phyloP scores from a whole-genome alignment of 208 protist species.

The Crithidia expoeki region DNA sequence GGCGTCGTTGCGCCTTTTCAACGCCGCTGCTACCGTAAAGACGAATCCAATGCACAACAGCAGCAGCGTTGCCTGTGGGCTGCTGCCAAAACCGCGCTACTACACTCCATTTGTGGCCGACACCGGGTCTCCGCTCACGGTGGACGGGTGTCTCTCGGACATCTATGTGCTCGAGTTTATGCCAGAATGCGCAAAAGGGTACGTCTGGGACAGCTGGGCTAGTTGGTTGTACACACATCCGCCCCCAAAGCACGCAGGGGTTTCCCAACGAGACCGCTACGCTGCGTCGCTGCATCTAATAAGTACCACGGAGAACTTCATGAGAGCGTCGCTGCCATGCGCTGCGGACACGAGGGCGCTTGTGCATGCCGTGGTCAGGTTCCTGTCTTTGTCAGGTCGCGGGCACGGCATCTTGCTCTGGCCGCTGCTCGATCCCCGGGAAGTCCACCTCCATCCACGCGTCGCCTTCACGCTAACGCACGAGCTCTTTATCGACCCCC shows the following conservation, averaged over 20 bases:
- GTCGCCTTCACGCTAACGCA: constrained; percentile 28
- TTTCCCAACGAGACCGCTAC: neutral
- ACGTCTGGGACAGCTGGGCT: neutral
- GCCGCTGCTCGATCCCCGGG: constrained; percentile 20
- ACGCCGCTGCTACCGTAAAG: neutral
- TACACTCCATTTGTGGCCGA: constrained; percentile 34
- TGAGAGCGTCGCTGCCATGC: neutral
- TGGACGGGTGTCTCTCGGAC: constrained; percentile 39
- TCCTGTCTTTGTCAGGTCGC: neutral
- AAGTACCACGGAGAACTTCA: neutral
- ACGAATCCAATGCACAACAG: too few species aligned
- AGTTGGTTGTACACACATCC: neutral
- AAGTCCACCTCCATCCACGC: constrained; percentile 13
- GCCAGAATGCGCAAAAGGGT: neutral
- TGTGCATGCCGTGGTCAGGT: neutral
- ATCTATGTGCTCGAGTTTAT: constrained; percentile 53
- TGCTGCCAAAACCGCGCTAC: constrained; percentile 17
- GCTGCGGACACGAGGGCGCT: neutral
- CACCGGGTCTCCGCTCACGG: constrained; percentile 25
- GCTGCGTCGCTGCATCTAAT: neutral
- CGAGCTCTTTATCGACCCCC: constrained; percentile 8
- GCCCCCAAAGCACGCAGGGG: neutral
- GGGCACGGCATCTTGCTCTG: constrained; percentile 22
- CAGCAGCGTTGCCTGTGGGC: neutral
- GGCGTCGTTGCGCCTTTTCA: constrained; percentile 2